Evolutionary conservation across 2,329 filamentous ascomycete genomes (phyloP).

Genomic region (Talaromyces sp.): DNA sequence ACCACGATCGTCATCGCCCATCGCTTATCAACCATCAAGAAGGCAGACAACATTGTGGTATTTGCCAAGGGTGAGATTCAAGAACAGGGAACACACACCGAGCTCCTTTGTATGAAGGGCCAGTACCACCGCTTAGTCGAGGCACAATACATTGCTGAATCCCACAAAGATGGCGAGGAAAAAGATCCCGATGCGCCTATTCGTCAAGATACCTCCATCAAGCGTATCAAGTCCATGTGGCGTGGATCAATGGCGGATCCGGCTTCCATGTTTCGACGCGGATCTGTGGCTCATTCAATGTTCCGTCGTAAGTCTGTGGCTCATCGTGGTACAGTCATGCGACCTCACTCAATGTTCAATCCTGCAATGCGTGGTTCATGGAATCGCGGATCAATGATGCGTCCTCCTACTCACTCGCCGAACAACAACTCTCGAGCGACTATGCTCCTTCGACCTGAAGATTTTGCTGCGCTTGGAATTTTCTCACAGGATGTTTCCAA

Average conservation of each 20-base stretch:
- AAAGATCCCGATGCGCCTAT: not conserved
- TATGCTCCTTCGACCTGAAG: slow-evolving; percentile 2
- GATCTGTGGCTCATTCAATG: slow-evolving; percentile 1
- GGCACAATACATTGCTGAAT: slow-evolving; percentile 76
- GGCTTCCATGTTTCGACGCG: slow-evolving; percentile 2
- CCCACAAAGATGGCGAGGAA: slow-evolving; percentile 43
- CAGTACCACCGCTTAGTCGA: slow-evolving; percentile 86
- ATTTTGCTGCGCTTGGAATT: slow-evolving; percentile 6
- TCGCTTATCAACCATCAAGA: slow-evolving; percentile 88
- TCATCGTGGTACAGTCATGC: not conserved
- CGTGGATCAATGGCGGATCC: slow-evolving; percentile 2
- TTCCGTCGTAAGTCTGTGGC: not conserved
- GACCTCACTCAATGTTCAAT: not conserved
- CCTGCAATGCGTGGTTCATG: slow-evolving; percentile 3
- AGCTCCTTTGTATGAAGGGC: slow-evolving; percentile 68
- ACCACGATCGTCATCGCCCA: slow-evolving; percentile 98
- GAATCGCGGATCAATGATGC: slow-evolving; percentile 3
- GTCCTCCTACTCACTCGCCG: not conserved
- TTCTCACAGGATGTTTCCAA: slow-evolving; percentile 29
- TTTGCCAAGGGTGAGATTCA: slow-evolving; percentile 84
- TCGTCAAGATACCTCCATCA: not conserved
- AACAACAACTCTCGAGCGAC: slow-evolving; percentile 1
- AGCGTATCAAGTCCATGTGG: slow-evolving; percentile 7
- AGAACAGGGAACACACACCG: slow-evolving; percentile 87
- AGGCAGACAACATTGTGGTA: slow-evolving; percentile 94